A percentile compares a stretch with the other conserved stretches of the same genome.
phyloP scores from a whole-genome alignment of 176 grass and related monocot species.

The Canna indica region DNA sequence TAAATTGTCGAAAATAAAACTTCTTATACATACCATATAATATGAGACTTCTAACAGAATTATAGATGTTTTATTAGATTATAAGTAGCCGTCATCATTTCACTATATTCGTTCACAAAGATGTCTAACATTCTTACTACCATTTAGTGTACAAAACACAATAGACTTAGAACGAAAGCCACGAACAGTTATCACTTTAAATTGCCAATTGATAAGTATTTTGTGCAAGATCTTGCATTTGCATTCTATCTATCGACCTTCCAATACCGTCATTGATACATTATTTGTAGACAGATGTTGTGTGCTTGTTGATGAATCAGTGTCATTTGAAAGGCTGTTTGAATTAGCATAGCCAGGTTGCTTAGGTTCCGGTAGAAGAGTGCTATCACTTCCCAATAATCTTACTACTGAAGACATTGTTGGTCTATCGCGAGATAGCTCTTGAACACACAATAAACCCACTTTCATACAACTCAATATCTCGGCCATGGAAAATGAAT shows the following conservation, averaged over 20 bases:
- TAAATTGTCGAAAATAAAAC: no score
- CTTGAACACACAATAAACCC: not conserved
- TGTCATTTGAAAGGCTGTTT: not conserved
- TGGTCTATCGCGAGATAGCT: not conserved
- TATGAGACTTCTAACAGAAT: no score
- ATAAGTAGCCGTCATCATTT: no score
- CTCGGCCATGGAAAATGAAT: not conserved
- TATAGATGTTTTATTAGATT: no score
- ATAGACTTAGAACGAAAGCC: no score
- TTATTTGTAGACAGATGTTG: not conserved
- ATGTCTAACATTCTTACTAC: no score
- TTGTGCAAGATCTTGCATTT: no score
- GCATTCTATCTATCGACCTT: not conserved
- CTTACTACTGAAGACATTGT: not conserved
- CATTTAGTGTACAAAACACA: no score
- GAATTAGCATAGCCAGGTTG: not conserved
- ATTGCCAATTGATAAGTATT: no score
- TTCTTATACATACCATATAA: no score
- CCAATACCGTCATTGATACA: not conserved
- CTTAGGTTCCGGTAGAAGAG: not conserved
- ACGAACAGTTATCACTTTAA: no score
- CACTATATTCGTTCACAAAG: no score
- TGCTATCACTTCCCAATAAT: not conserved
- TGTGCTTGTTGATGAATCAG: not conserved
- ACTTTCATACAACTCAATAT: not conserved